Evolutionary conservation across 2,329 filamentous ascomycete species (phyloP).

Genomic region (Beauveria sp.): DNA sequence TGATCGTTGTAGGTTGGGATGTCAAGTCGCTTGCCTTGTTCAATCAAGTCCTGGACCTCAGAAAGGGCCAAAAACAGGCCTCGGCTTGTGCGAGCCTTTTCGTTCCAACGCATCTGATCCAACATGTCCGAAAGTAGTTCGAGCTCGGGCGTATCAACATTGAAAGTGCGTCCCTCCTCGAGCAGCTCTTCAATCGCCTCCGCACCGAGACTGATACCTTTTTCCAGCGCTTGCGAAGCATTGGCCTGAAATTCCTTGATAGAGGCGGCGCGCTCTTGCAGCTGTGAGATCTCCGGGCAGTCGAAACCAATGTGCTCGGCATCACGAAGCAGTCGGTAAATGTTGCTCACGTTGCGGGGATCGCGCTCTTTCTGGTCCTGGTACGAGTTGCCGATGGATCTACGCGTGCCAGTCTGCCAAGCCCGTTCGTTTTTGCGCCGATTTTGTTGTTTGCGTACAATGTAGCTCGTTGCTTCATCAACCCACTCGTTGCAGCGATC

Average conservation of each 20-base stretch:
- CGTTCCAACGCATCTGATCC: conserved; percentile 82
- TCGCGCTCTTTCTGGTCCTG: conserved; percentile 76
- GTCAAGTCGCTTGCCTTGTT: conserved; percentile 67
- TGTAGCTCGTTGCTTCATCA: conserved; percentile 93
- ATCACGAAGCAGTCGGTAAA: conserved; percentile 73
- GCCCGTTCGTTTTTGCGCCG: conserved; percentile 89
- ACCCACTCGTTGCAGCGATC: conserved; percentile 97
- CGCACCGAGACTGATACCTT: conserved; percentile 54
- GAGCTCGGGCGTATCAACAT: conserved; percentile 84
- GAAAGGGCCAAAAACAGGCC: conserved; percentile 62
- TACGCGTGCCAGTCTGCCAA: conserved; percentile 68
- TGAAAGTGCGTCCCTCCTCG: conserved; percentile 83
- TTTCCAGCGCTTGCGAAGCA: conserved; percentile 62
- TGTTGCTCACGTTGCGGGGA: conserved; percentile 80
- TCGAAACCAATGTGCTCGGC: conserved; percentile 88
- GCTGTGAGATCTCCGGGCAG: conserved; percentile 77
- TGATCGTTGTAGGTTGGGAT: conserved; percentile 77
- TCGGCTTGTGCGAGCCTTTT: conserved; percentile 60
- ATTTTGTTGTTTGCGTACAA: conserved; percentile 94
- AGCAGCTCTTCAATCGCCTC: conserved; percentile 81
- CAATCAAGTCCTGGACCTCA: conserved; percentile 72
- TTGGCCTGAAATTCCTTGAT: conserved; percentile 79
- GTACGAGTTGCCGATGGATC: conserved; percentile 48
- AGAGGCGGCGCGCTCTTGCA: conserved; percentile 77
- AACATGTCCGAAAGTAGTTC: conserved; percentile 73